Conservation (phyloP, 1,284 basidiomycete genomes). For the Cystobasidium slooffiae region DNA sequence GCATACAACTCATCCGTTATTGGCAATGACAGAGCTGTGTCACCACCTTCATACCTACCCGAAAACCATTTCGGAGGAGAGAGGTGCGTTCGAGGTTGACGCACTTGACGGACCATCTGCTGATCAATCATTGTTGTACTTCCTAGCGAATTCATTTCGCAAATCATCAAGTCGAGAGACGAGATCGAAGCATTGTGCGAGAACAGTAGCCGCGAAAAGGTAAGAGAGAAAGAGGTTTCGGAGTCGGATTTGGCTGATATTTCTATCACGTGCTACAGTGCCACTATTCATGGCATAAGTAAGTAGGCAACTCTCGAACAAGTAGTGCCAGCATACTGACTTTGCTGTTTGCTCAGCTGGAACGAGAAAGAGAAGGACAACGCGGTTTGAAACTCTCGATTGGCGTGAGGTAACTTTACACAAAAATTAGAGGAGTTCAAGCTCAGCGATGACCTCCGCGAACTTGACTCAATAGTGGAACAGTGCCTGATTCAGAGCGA, state of each 20-base stretch:
- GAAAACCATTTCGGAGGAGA: constrained; percentile 17
- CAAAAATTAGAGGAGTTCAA: too few species aligned
- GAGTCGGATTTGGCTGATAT: neutral
- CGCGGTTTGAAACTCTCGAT: too few species aligned
- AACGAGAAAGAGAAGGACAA: neutral
- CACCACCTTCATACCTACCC: neutral
- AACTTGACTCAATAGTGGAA: too few species aligned
- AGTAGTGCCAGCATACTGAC: neutral
- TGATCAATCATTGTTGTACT: neutral
- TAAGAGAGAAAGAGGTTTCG: neutral
- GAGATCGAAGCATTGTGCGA: constrained; percentile 16
- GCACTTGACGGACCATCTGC: neutral
- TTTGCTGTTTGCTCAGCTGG: neutral
- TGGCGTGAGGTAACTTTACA: too few species aligned
- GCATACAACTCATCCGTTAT: constrained; percentile 10
- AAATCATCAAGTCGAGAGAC: constrained; percentile 11
- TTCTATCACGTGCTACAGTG: neutral
- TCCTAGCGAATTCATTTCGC: constrained; percentile 9
- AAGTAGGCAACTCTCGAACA: neutral
- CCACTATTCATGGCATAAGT: constrained; percentile 16
- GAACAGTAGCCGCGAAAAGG: constrained; percentile 1
- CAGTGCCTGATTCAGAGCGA: too few species aligned
- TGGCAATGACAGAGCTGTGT: neutral
- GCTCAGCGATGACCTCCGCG: too few species aligned
- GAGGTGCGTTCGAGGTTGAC: constrained; percentile 3